Evolutionary conservation across 352 stramenopile genomes (phyloP), one percentile per base, ranked within the genome.

Genomic region (Phytophthora brassicae): DNA sequence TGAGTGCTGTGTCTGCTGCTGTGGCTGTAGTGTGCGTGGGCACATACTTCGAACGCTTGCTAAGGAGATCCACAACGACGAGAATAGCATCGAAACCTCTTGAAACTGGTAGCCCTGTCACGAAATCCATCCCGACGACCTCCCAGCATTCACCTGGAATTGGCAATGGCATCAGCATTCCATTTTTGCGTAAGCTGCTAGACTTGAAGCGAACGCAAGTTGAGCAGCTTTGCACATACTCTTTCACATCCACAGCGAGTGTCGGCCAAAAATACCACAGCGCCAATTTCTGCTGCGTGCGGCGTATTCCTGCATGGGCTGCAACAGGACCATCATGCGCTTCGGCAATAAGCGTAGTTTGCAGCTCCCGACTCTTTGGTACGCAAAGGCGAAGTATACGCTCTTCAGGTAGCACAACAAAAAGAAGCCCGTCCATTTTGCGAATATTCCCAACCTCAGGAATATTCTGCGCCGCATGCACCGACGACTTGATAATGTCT

Each of bases 111-210:
- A 61, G 33, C 5, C 54, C 43, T 6, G 54, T 61, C 1, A 61
- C 23, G 43, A 54, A 61, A 12, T 54, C 43, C 16, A 45, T 41
- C 1, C 31, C 36, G 3, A 43, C n/a, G 1, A 43, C 16, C 24
- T 61, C 33, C 43, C 43, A 61, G 16, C 54, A 54, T 14, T 61
- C 33, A 4, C 1, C 2, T 20, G 54, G 54, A n/a, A 61, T 24
- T 23, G 31, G 31, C 5, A 54, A 16, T 7, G 43, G 43, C 20
- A 61, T 61, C 0, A 61, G 23, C 4, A 6, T 7, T 1, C 36
- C 36, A 11, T 43, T 43, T 12, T 43, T 43, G 3, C 36, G 23
- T 14, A 51, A 16, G 19, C 31, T 60, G 14, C 39, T 60, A 6
- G 31, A 54, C 23, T 61, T 53, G 8, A 31, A 54, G 2, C 43